A percentile compares a stretch with the other conserved stretches of the same genome.
Evolutionary conservation across 1,284 basidiomycete genomes (phyloP).

Genomic region (Leccinum fuscescens): DNA sequence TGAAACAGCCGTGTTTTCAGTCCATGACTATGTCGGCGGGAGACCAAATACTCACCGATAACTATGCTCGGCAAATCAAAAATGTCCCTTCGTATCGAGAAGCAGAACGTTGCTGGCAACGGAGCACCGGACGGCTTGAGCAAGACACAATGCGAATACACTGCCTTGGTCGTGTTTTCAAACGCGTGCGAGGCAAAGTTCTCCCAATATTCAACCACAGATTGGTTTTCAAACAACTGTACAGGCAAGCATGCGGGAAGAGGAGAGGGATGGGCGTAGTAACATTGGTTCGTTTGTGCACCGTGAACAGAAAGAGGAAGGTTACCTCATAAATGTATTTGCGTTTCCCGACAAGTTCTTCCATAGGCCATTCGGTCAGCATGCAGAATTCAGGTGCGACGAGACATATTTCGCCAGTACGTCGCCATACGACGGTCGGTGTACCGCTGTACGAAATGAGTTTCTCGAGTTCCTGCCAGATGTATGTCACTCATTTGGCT

Average conservation of each 20-base stretch:
- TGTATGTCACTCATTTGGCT: slow-evolving; percentile 1
- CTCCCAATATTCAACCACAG: slow-evolving; percentile 93
- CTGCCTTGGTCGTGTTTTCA: slow-evolving; percentile 93
- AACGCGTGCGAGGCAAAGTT: slow-evolving; percentile 94
- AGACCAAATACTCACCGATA: slow-evolving; percentile 56
- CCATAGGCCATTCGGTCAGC: slow-evolving; percentile 85
- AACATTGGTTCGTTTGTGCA: slow-evolving; percentile 12
- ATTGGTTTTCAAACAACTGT: slow-evolving; percentile 86
- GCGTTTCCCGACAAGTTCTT: slow-evolving; percentile 75
- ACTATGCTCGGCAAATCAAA: slow-evolving; percentile 86
- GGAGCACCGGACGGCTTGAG: slow-evolving; percentile 81
- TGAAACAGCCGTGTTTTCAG: neutral
- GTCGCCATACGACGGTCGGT: slow-evolving; percentile 98
- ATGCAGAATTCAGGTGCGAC: slow-evolving; percentile 96
- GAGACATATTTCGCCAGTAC: slow-evolving; percentile 96
- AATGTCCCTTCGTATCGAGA: slow-evolving; percentile 88
- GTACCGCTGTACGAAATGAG: slow-evolving; percentile 96
- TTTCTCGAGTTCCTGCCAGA: slow-evolving; percentile 85
- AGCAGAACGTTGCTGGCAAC: slow-evolving; percentile 88
- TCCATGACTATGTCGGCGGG: neutral
- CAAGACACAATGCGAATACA: slow-evolving; percentile 87
- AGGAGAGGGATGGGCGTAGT: neutral
- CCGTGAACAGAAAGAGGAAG: slow-evolving; percentile 22
- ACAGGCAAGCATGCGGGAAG: neutral
- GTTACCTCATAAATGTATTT: slow-evolving; percentile 89